Evolutionary conservation across 805 yeast species (phyloP), one percentile per base, ranked within the genome.

Genomic region (Zygoascus biomembranicola): DNA sequence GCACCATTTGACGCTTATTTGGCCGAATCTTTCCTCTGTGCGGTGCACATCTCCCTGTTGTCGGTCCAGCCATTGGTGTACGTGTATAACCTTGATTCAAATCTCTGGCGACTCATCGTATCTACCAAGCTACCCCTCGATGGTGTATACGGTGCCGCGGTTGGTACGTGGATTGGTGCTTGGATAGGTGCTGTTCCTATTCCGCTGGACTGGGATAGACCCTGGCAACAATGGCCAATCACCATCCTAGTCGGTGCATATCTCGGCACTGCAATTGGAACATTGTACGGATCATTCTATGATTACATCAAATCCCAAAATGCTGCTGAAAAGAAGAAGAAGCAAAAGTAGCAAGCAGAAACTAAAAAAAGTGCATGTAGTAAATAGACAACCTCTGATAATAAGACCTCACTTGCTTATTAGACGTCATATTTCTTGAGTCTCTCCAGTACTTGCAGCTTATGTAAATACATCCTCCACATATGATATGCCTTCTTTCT

Each of bases 191-290:
- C 92, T 2, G 68, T 87, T 39, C 98, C 96, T 1, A 90, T 94
- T 55, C 97, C 98, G 0, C 74, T 94, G 55, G 99, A 92, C 68
- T 92, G 99, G 99, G 99, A 92, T 66, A 77, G 98, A 62, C 87
- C 85, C 26, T 92, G 99, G 99, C 99, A 92, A 69, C 77, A 75
- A 51, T 92, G 97, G 95, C 99, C 99, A 6, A 79, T 89, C 52
- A 92, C 98, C 0, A 75, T 92, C 44, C 73, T 92, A 13, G 75
- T 79, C 8, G 97, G 98, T 1, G 82, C 82, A 0, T 88, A 87
- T 62, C 32, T 74, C 0, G 97, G 97, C n/a, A 78, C 83, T 2
- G 73, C 81, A 31, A 60, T 78, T 2, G 97, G 95, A 2, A 75
- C 80, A 43, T 50, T 75, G 13, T 46, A 46, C 32, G 49, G 49